A percentile compares a stretch with the other conserved stretches of the same genome.
These are phyloP conservation scores for Backusella tarrabulga DNA, from an alignment of 192 early-diverging fungal genomes.

Conservation along the genomic window DNA sequence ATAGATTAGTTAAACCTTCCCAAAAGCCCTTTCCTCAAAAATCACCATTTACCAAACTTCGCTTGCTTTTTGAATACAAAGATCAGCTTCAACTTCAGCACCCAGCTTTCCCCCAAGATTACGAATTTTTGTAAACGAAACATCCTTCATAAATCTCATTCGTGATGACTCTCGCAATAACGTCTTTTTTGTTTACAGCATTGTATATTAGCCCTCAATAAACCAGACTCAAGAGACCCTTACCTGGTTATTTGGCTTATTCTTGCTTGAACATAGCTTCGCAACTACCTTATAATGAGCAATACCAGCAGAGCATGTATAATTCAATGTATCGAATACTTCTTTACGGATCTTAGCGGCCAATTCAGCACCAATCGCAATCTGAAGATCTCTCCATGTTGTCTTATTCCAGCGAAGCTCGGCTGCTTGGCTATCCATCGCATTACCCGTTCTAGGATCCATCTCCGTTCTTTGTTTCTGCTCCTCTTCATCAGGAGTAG, in stretches of 20 bases:
- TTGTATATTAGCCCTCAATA: background rate
- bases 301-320: slow-evolving; percentile 81
- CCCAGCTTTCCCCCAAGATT: slow-evolving; percentile 89
- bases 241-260: slow-evolving; percentile 86
- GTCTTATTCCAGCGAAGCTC: background rate
- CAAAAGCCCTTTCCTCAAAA: background rate
- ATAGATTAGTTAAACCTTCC: too few relatives aligned
- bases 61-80: slow-evolving; percentile 57
- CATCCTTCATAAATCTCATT: slow-evolving; percentile 54
- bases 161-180: slow-evolving; percentile 60
- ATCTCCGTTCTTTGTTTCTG: background rate
- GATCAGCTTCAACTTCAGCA: slow-evolving; percentile 57
- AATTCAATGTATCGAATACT: slow-evolving; percentile 67
- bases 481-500: slow-evolving; percentile 25
- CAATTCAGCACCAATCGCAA: slow-evolving; percentile 71
- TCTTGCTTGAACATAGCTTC: slow-evolving; percentile 79
- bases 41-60: slow-evolving; percentile 43
- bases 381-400: slow-evolving; percentile 75
- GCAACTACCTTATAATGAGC: slow-evolving; percentile 85
- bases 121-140: slow-evolving; percentile 78
- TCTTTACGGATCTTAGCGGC: slow-evolving; percentile 61
- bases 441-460: background rate
- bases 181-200: slow-evolving; percentile 48
- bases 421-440: background rate
- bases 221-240: background rate